Evolutionary conservation across 176 grass and related monocot genomes (phyloP).

Genomic region (Eremochloa ophiuroides): DNA sequence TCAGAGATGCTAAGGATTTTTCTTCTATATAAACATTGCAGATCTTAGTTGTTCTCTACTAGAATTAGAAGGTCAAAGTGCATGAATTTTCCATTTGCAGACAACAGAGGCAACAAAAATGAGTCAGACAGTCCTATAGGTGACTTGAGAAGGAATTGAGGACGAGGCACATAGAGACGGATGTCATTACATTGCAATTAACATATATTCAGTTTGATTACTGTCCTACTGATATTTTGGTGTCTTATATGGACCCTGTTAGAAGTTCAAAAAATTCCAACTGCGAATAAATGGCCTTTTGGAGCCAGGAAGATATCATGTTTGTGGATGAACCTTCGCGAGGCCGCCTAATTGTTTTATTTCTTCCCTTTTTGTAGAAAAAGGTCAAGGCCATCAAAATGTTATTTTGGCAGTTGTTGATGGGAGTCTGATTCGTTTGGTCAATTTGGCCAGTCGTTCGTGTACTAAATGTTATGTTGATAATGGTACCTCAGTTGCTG

Average conservation of each 20-base stretch:
- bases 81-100: constrained; percentile 34
- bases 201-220: constrained; percentile 7
- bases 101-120: constrained; percentile 40
- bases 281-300: background rate
- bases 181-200: constrained; percentile 28
- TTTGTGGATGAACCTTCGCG: background rate
- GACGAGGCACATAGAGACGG: constrained; percentile 21
- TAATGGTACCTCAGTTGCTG: constrained; percentile 24
- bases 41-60: constrained; percentile 43
- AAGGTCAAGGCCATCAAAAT: background rate
- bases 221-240: constrained; percentile 36
- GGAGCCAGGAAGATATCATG: constrained; percentile 8
- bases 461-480: constrained; percentile 36
- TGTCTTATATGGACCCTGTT: constrained; percentile 15
- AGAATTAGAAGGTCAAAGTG: constrained; percentile 28
- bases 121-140: constrained; percentile 17
- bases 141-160: constrained; percentile 34
- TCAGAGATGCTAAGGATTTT: constrained; percentile 17
- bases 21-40: constrained; percentile 26
- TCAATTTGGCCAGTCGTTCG: background rate
- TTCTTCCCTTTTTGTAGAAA: background rate
- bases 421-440: background rate
- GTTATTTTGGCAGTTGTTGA: background rate
- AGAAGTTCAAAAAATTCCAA: constrained; percentile 14
- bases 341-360: background rate